A percentile compares a stretch with the other conserved stretches of the same genome.
These are phyloP conservation scores for Skeletonema costatum DNA, from an alignment of 108 stramenopile species.

Conservation along the genomic window DNA sequence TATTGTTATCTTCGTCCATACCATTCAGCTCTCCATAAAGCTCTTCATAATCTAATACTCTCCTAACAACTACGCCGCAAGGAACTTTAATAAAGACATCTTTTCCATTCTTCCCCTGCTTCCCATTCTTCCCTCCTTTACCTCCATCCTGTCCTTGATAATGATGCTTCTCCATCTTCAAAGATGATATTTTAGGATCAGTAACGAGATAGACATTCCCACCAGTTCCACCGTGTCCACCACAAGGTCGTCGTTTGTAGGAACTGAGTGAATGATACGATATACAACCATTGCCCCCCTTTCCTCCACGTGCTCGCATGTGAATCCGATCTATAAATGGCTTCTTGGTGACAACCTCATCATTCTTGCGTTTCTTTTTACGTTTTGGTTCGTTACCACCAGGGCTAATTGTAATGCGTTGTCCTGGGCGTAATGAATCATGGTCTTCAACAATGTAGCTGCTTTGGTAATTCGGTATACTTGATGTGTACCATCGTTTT, in stretches of 20 bases:
- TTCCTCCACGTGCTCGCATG: constrained; percentile 69
- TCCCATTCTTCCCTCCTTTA: constrained; percentile 57
- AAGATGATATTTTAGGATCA: constrained; percentile 63
- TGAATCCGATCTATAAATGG: constrained; percentile 79
- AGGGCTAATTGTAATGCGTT: not conserved
- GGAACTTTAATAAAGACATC: constrained; percentile 80
- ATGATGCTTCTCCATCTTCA: constrained; percentile 66
- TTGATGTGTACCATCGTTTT: constrained; percentile 4
- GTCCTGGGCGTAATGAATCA: not conserved
- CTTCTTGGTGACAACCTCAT: constrained; percentile 36
- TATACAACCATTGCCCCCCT: constrained; percentile 72
- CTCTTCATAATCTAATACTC: constrained; percentile 67
- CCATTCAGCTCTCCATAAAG: constrained; percentile 26
- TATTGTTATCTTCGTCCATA: constrained; percentile 3
- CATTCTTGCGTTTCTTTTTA: constrained; percentile 31
- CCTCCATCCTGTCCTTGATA: constrained; percentile 61
- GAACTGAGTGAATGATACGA: constrained; percentile 58
- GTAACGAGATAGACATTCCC: constrained; percentile 78
- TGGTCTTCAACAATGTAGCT: not conserved
- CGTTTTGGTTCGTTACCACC: constrained; percentile 4
- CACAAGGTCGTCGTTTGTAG: constrained; percentile 69
- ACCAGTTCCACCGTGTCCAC: constrained; percentile 86
- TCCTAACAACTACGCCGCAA: constrained; percentile 81
- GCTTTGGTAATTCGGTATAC: not conserved
- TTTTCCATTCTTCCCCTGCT: constrained; percentile 67